phyloP scores from a whole-genome alignment of 192 early-diverging fungal genomes.

The Linnemannia exigua region DNA sequence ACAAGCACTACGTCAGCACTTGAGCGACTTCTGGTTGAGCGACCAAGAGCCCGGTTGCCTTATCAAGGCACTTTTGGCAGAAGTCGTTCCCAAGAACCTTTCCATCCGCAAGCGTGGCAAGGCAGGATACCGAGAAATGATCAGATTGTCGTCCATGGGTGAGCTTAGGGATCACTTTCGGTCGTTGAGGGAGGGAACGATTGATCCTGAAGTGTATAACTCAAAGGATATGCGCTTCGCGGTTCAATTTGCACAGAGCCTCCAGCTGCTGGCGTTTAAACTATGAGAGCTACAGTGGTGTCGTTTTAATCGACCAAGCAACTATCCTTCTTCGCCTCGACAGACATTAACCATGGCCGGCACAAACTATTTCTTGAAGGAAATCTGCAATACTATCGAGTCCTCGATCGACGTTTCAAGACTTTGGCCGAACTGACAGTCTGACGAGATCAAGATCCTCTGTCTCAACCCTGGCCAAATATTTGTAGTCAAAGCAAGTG shows the following conservation, averaged over 20 bases:
- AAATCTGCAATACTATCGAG: constrained; percentile 16
- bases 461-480: no score
- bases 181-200: not conserved
- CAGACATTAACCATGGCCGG: not conserved
- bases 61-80: no score
- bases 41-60: not conserved
- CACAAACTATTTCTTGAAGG: not conserved
- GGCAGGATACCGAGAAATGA: not conserved
- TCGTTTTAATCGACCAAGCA: not conserved
- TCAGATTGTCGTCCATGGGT: not conserved
- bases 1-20: not conserved
- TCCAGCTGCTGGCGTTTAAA: not conserved
- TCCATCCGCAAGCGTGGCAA: not conserved
- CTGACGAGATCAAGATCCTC: no score
- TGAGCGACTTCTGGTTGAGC: not conserved
- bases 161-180: not conserved
- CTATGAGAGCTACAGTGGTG: not conserved
- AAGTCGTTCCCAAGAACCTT: no score
- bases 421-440: no score
- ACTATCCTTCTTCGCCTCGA: not conserved
- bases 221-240: not conserved
- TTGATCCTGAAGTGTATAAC: not conserved
- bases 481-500: no score
- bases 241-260: not conserved
- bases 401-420: no score